Percentiles rank a stretch among this genome's conserved stretches.
These are phyloP conservation scores for Aureobasidium sp. DNA, from an alignment of 2,329 filamentous ascomycete genomes.

Conservation along the genomic window DNA sequence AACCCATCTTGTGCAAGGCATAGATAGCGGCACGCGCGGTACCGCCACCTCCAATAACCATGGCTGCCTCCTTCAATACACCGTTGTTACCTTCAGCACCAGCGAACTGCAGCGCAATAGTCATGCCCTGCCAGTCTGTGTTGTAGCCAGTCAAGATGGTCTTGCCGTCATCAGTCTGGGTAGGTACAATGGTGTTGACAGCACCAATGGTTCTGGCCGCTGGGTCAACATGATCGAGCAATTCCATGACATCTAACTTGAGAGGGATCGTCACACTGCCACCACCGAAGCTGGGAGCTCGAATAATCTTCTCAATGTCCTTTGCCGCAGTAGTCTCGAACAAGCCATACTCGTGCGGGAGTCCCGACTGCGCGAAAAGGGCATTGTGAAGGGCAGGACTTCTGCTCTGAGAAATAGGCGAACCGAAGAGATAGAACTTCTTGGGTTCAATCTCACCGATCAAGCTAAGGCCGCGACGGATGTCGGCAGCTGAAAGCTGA, in stretches of 20 bases:
- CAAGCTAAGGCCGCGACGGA: conserved; percentile 68
- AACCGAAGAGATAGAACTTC: conserved; percentile 82
- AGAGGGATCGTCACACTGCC: conserved; percentile 94
- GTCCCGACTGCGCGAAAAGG: conserved; percentile 66
- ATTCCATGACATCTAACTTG: conserved; percentile 77
- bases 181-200: conserved; percentile 83
- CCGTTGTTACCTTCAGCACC: conserved; percentile 46
- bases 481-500: conserved; percentile 84
- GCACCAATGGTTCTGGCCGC: conserved; percentile 81
- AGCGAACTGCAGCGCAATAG: conserved; percentile 64
- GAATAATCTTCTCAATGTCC: conserved; percentile 60
- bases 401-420: conserved; percentile 71
- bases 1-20: conserved; percentile 75
- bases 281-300: conserved; percentile 71
- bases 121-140: conserved; percentile 94
- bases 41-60: conserved; percentile 86
- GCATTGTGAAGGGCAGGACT: conserved; percentile 87
- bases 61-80: conserved; percentile 40
- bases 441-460: conserved; percentile 70
- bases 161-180: conserved; percentile 32
- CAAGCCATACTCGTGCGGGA: conserved; percentile 75
- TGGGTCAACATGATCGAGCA: conserved; percentile 72
- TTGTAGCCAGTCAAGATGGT: conserved; percentile 70
- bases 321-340: conserved; percentile 64
- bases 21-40: conserved; percentile 89